Evolutionary conservation across 139 green algal species (phyloP).

Genomic region (Coelastrella sp.): DNA sequence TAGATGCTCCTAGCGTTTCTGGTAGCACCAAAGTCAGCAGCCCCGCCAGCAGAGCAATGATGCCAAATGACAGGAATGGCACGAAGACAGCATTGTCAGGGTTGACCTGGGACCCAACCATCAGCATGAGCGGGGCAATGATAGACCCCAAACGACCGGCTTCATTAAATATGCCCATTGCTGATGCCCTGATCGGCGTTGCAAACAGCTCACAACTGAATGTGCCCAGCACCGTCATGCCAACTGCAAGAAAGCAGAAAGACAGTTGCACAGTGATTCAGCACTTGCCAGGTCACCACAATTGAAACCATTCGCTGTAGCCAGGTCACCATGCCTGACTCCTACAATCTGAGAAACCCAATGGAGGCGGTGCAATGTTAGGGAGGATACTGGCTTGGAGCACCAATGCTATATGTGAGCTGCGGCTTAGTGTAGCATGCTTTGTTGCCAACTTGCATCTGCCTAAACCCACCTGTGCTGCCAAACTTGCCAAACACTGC

Average conservation of each 20-base stretch:
- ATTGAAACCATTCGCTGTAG: neutral
- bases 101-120: conserved; percentile 42
- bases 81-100: conserved; percentile 25
- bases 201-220: conserved; percentile 63
- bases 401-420: too few relatives aligned
- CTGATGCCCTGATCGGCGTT: conserved; percentile 47
- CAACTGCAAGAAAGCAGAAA: neutral
- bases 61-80: conserved; percentile 60
- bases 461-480: conserved; percentile 32
- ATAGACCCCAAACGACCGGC: conserved; percentile 38
- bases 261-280: neutral
- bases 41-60: conserved; percentile 41
- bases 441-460: too few relatives aligned
- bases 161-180: conserved; percentile 58
- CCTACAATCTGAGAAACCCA: too few relatives aligned
- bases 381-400: too few relatives aligned
- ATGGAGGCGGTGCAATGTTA: too few relatives aligned
- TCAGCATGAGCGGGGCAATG: conserved; percentile 56
- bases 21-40: conserved; percentile 61
- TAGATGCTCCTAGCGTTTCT: conserved; percentile 59
- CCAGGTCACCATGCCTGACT: too few relatives aligned
- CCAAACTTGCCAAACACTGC: conserved; percentile 60
- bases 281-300: neutral
- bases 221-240: conserved; percentile 58
- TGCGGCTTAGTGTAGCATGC: too few relatives aligned